These are phyloP conservation scores for Cutaneotrichosporon cutaneum DNA, from an alignment of 1,284 basidiomycete species.

Conservation along the genomic window DNA sequence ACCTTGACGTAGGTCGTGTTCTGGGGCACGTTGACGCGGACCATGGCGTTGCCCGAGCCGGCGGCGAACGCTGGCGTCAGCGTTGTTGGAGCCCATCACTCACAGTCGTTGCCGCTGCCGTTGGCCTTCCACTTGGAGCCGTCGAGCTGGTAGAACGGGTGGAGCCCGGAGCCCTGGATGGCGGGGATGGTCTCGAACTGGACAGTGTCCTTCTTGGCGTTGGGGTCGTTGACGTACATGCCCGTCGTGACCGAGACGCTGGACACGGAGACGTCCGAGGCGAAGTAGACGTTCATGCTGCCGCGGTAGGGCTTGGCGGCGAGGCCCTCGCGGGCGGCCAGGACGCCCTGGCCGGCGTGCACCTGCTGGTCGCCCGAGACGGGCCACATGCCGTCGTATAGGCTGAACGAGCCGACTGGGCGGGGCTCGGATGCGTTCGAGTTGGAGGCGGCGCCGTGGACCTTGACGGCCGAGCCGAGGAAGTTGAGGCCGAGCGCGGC, in stretches of 20 bases:
- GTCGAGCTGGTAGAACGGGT: slow-evolving; percentile 6
- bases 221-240: slow-evolving; percentile 7
- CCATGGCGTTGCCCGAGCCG: neutral
- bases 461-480: slow-evolving; percentile 1
- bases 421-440: slow-evolving; percentile 4
- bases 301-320: neutral
- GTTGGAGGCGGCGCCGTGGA: neutral
- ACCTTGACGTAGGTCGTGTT: slow-evolving; percentile 4
- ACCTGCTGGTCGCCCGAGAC: neutral
- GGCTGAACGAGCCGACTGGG: slow-evolving; percentile 1
- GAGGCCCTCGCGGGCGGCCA: neutral
- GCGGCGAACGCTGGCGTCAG: neutral
- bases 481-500: slow-evolving; percentile 4
- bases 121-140: slow-evolving; percentile 2
- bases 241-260: neutral
- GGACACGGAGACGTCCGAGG: neutral
- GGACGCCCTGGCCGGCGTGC: neutral
- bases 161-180: neutral
- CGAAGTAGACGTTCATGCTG: slow-evolving; percentile 5
- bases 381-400: slow-evolving; percentile 1
- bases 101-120: slow-evolving; percentile 5
- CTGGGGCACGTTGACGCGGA: slow-evolving; percentile 4
- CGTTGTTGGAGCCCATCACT: neutral
- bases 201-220: slow-evolving; percentile 1
- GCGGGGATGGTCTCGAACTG: neutral